These are phyloP conservation scores for Trichosporon sp. DNA, from an alignment of 1,284 basidiomycete genomes.

Conservation along the genomic window DNA sequence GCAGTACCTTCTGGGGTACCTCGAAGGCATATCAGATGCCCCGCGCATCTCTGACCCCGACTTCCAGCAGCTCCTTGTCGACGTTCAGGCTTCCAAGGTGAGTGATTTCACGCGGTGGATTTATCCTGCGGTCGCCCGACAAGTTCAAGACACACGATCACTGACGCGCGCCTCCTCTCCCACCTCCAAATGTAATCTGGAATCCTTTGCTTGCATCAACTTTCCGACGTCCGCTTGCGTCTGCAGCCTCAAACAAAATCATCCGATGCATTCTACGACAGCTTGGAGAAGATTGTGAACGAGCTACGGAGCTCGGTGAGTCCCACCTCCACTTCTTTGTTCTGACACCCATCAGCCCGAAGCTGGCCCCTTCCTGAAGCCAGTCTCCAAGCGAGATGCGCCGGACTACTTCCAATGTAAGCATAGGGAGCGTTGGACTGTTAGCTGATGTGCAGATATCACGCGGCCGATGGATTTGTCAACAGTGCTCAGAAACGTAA, in stretches of 20 bases:
- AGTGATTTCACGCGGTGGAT: conserved; percentile 19
- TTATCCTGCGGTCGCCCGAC: conserved; percentile 4
- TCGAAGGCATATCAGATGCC: conserved; percentile 46
- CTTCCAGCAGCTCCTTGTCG: conserved; percentile 48
- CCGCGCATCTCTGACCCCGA: conserved; percentile 45
- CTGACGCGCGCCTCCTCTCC: conserved; percentile 6
- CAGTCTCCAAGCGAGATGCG: conserved; percentile 77
- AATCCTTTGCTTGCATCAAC: neutral
- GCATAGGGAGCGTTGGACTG: conserved; percentile 17
- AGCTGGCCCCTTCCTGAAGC: conserved; percentile 81
- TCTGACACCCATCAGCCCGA: conserved; percentile 61
- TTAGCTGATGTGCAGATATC: conserved; percentile 59
- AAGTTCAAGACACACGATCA: neutral
- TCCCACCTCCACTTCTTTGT: conserved; percentile 19
- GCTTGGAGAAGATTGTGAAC: conserved; percentile 74
- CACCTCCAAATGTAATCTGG: neutral
- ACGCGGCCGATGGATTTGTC: conserved; percentile 88
- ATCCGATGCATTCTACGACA: conserved; percentile 85
- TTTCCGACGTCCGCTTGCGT: neutral
- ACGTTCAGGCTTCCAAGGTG: conserved; percentile 49
- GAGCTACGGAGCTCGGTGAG: conserved; percentile 77
- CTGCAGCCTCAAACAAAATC: conserved; percentile 55
- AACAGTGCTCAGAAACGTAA: conserved; percentile 88
- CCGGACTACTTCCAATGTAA: conserved; percentile 83
- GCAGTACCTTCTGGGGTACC: conserved; percentile 51